Evolutionary conservation across 805 yeast species (phyloP).

Genomic region (Saturnispora quitensis): DNA sequence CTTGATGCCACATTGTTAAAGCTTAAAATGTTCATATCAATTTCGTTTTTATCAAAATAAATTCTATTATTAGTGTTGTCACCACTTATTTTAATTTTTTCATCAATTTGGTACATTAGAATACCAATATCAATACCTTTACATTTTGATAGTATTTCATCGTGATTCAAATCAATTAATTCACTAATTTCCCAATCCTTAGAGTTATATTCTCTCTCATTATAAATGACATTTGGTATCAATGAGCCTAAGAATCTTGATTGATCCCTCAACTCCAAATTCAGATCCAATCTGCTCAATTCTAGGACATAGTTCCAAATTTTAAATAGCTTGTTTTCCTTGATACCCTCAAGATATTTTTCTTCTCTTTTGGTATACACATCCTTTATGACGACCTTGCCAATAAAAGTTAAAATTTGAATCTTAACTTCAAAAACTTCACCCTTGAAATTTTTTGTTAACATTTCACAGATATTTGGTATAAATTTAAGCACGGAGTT

Average conservation of each 20-base stretch:
- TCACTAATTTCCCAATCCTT: constrained; percentile 14
- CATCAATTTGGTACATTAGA: constrained; percentile 22
- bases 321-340: constrained; percentile 31
- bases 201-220: constrained; percentile 11
- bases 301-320: constrained; percentile 56
- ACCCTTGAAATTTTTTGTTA: constrained; percentile 47
- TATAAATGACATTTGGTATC: constrained; percentile 35
- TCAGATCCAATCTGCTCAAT: constrained; percentile 62
- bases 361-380: constrained; percentile 29
- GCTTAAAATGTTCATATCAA: neutral
- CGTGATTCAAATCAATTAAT: constrained; percentile 11
- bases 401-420: constrained; percentile 63
- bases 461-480: constrained; percentile 64
- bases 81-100: constrained; percentile 12
- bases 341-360: constrained; percentile 25
- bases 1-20: constrained; percentile 15
- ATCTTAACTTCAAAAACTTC: constrained; percentile 45
- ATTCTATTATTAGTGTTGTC: neutral
- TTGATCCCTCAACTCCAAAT: constrained; percentile 74
- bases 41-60: neutral
- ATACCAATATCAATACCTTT: constrained; percentile 23
- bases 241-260: constrained; percentile 66
- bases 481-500: constrained; percentile 28
- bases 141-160: constrained; percentile 8
- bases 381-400: constrained; percentile 57